Percentiles rank a stretch among this genome's conserved stretches.
These are phyloP conservation scores for Westerdykella aurantiaca DNA, from an alignment of 2,329 filamentous ascomycete species.

Conservation along the genomic window DNA sequence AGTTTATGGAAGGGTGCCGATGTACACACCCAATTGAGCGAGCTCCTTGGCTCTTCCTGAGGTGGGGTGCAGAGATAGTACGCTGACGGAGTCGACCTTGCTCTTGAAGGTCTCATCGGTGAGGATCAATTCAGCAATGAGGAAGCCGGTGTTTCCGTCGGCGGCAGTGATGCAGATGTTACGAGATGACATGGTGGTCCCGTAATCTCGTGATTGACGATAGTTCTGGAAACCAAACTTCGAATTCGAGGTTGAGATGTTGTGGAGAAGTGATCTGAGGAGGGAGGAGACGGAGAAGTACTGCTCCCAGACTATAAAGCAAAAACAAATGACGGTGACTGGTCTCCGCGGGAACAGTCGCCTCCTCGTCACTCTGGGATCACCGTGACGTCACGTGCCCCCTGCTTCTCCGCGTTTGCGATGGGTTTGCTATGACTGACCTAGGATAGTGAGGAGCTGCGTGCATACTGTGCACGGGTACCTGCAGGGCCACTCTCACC, in stretches of 20 bases:
- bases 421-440: too few species aligned
- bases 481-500: too few species aligned
- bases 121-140: constrained; percentile 48
- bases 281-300: too few species aligned
- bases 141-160: constrained; percentile 49
- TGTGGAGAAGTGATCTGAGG: background rate
- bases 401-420: background rate
- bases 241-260: background rate
- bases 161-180: constrained; percentile 47
- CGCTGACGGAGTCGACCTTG: constrained; percentile 40
- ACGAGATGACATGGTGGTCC: constrained; percentile 22
- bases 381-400: constrained; percentile 1
- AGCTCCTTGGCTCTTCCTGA: constrained; percentile 40
- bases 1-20: background rate
- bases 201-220: constrained; percentile 9
- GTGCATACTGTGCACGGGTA: too few species aligned
- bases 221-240: background rate
- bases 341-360: background rate
- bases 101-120: constrained; percentile 40
- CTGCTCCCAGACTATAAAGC: background rate
- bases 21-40: constrained; percentile 28
- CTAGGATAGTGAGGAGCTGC: too few species aligned
- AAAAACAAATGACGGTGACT: background rate
- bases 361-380: background rate
- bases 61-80: constrained; percentile 39